A percentile compares a stretch with the other conserved stretches of the same genome.
Evolutionary conservation across 495 filamentous ascomycete species (phyloP).

Genomic region (Pseudevernia furfuracea): DNA sequence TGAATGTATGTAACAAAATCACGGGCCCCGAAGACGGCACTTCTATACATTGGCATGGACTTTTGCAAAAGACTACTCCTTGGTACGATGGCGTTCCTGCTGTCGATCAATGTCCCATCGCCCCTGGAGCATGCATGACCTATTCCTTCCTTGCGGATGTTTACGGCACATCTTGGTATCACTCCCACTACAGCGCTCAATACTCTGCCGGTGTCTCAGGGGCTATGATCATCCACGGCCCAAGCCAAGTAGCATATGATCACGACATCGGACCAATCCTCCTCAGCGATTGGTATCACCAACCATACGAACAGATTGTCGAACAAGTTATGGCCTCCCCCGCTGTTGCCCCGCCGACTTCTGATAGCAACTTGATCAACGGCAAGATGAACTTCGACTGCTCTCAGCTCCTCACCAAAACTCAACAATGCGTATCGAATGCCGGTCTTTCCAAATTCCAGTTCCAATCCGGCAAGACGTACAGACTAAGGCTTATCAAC

Average conservation of each 20-base stretch:
- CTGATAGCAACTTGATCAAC: slow-evolving; percentile 36
- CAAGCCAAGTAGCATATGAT: slow-evolving; percentile 48
- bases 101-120: slow-evolving; percentile 46
- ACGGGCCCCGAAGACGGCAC: slow-evolving; percentile 34
- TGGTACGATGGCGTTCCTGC: slow-evolving; percentile 44
- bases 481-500: slow-evolving; percentile 51
- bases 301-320: slow-evolving; percentile 27
- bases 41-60: slow-evolving; percentile 43
- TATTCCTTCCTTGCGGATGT: slow-evolving; percentile 33
- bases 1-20: slow-evolving; percentile 49
- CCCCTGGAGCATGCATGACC: slow-evolving; percentile 32
- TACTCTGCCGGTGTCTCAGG: slow-evolving; percentile 43
- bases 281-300: slow-evolving; percentile 40
- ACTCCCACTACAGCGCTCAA: slow-evolving; percentile 42
- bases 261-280: slow-evolving; percentile 48
- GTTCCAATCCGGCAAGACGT: slow-evolving; percentile 39
- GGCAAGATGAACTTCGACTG: slow-evolving; percentile 32
- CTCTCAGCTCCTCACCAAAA: slow-evolving; percentile 13
- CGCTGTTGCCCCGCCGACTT: not conserved
- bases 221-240: slow-evolving; percentile 53
- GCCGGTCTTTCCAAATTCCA: slow-evolving; percentile 33
- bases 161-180: slow-evolving; percentile 46
- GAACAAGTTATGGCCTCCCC: slow-evolving; percentile 19
- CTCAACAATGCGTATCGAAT: slow-evolving; percentile 28
- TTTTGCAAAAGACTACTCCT: slow-evolving; percentile 35